Conservation (phyloP, 2,329 filamentous ascomycete species). For the Calonectria henricotiae region DNA sequence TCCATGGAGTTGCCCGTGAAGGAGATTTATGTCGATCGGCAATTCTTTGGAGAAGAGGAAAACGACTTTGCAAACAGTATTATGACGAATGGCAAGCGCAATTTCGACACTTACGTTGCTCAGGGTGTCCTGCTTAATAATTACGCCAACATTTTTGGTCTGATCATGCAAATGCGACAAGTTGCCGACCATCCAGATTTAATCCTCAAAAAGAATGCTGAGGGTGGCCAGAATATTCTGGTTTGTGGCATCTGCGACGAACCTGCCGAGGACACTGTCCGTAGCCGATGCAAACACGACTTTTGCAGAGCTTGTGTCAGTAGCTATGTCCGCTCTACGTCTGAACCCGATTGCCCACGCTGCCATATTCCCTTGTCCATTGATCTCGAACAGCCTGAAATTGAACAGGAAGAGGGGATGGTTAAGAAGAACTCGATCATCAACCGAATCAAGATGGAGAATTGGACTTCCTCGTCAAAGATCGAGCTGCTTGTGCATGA, state of each 20-base stretch:
- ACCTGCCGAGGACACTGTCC: conserved; percentile 93
- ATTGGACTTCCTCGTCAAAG: conserved; percentile 98
- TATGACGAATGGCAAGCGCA: conserved; percentile 90
- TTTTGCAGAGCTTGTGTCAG: conserved; percentile 64
- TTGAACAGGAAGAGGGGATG: conserved; percentile 89
- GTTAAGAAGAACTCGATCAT: conserved; percentile 98
- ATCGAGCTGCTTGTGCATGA: conserved; percentile 98
- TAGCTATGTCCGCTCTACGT: conserved; percentile 80
- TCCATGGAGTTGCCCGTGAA: conserved; percentile 98
- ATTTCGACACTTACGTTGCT: conserved; percentile 96
- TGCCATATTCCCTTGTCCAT: conserved; percentile 94
- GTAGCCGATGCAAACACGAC: conserved; percentile 93
- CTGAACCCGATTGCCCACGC: conserved; percentile 85
- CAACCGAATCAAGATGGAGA: conserved; percentile 98
- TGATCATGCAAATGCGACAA: conserved; percentile 99
- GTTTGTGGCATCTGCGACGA: conserved; percentile 98
- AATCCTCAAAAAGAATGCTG: conserved; percentile 88
- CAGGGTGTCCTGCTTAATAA: conserved; percentile 96
- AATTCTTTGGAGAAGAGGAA: conserved; percentile 97
- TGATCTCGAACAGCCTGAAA: conserved; percentile 94
- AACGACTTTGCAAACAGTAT: conserved; percentile 96
- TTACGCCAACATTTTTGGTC: conserved; percentile 98
- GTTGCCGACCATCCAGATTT: conserved; percentile 97
- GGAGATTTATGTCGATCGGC: conserved; percentile 90
- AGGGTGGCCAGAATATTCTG: conserved; percentile 90